Base-by-base conservation (phyloP, 768 basidiomycete species). In the Phanerochaete sordida region DNA sequence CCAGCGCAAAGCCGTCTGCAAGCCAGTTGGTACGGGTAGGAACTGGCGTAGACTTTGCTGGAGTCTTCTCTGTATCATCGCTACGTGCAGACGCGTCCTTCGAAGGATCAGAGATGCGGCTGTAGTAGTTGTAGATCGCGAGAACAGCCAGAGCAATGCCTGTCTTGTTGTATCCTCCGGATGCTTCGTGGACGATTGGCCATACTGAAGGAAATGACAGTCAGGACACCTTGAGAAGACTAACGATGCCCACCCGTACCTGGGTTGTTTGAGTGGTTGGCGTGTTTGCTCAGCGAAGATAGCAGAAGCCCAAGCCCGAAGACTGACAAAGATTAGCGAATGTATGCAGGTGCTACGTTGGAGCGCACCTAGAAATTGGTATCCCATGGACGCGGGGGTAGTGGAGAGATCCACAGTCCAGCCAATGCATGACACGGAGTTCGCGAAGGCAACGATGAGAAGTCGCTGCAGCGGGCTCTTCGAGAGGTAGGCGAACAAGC, bases 221-320 rank as follows among this genome's bases (percentile, higher is more conserved):
- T 45, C 35, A 30, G 53, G n/a, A 24, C 45, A 50, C 1, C 24
- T 26, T 52, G 49, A 15, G n/a, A 26, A 16, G 2, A 12, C 11
- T 7, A n/a, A 16, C 16, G 48, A 52, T 19, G 31, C 57, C 7
- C 39, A 54, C 15, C 66, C 69, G 12, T 69, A 88, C 89, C 76
- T 63, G 91, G 92, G 66, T 93, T 93, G 63, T 90, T 93, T 0
- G 87, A 85, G 67, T 91, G 81, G 66, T 93, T 92, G 15, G 83
- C 77, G 63, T 89, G 88, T 69, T 95, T 95, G 21, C 85, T 78
- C 19, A 93, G 63, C 1, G 87, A 83, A 0, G 88, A 81, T 5
- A 88, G 60, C 27, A 91, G 66, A 16, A 94, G 74, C 1, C 92
- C 93, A 21, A 86, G 69, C 2, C 84, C 82, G 43, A 84, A 77